phyloP scores from a whole-genome alignment of 495 filamentous ascomycete genomes.

The Aspergillus campestris region DNA sequence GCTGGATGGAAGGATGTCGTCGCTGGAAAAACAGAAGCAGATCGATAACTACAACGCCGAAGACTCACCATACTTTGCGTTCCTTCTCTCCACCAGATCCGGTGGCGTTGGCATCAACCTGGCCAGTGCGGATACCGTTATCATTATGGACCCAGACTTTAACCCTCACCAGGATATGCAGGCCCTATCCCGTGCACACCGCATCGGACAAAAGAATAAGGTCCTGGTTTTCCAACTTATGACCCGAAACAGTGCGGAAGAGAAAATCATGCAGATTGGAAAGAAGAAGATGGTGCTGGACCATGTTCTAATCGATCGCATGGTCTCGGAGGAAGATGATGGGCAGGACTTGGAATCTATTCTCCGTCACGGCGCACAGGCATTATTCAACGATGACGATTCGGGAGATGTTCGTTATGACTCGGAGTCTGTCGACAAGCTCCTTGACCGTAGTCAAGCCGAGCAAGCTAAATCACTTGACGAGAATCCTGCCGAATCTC shows the following conservation, averaged over 20 bases:
- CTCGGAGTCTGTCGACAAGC: slow-evolving; percentile 66
- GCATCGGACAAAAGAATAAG: slow-evolving; percentile 92
- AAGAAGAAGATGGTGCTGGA: slow-evolving; percentile 92
- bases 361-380: slow-evolving; percentile 76
- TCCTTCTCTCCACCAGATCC: slow-evolving; percentile 86
- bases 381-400: slow-evolving; percentile 70
- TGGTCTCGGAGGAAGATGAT: slow-evolving; percentile 69
- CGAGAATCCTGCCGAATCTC: slow-evolving; percentile 56
- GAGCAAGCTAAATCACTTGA: slow-evolving; percentile 57
- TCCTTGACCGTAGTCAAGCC: slow-evolving; percentile 76
- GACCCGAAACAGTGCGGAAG: slow-evolving; percentile 80
- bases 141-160: slow-evolving; percentile 96
- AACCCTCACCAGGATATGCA: slow-evolving; percentile 98
- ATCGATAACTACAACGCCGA: slow-evolving; percentile 92
- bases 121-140: slow-evolving; percentile 94
- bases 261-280: slow-evolving; percentile 94
- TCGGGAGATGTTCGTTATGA: slow-evolving; percentile 68
- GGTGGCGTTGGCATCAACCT: slow-evolving; percentile 97
- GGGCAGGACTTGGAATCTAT: slow-evolving; percentile 78
- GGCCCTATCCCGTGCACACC: slow-evolving; percentile 85
- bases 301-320: slow-evolving; percentile 84
- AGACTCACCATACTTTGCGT: slow-evolving; percentile 72
- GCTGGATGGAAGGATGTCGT: slow-evolving; percentile 73
- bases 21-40: slow-evolving; percentile 80
- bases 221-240: slow-evolving; percentile 92